phyloP scores from a whole-genome alignment of 2,329 filamentous ascomycete species.

The Colletotrichum melonis region DNA sequence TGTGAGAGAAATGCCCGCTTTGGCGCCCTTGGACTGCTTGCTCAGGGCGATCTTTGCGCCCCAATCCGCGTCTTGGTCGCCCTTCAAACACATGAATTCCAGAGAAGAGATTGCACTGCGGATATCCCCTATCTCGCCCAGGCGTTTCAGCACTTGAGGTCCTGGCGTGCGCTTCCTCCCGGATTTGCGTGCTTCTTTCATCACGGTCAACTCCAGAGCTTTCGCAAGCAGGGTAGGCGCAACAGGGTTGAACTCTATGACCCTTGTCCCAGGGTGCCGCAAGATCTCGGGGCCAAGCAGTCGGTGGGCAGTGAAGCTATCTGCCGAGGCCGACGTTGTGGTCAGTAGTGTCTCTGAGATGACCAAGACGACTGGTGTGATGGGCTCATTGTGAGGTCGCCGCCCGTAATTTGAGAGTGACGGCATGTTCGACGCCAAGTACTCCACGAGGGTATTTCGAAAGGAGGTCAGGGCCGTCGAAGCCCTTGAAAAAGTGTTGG shows the following conservation, averaged over 20 bases:
- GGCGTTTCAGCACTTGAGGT: slow-evolving; percentile 78
- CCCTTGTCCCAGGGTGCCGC: slow-evolving; percentile 79
- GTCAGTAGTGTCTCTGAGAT: slow-evolving; percentile 92
- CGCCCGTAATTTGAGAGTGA: slow-evolving; percentile 60
- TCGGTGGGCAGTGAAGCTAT: slow-evolving; percentile 93
- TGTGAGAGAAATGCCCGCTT: slow-evolving; percentile 72
- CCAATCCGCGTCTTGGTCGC: slow-evolving; percentile 80
- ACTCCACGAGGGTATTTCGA: slow-evolving; percentile 79
- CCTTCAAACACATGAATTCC: slow-evolving; percentile 90
- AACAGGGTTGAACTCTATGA: slow-evolving; percentile 94
- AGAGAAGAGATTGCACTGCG: slow-evolving; percentile 91
- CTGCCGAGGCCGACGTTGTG: slow-evolving; percentile 84
- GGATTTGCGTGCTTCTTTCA: slow-evolving; percentile 86
- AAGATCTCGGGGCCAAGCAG: slow-evolving; percentile 88
- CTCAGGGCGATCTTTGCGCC: slow-evolving; percentile 78
- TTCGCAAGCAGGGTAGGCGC: slow-evolving; percentile 88
- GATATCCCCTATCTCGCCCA: slow-evolving; percentile 91
- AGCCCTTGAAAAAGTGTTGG: slow-evolving; percentile 76
- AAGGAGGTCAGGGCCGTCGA: slow-evolving; percentile 77
- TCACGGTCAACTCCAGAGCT: slow-evolving; percentile 82
- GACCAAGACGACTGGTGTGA: slow-evolving; percentile 85
- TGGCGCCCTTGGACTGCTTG: slow-evolving; percentile 72
- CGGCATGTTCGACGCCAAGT: slow-evolving; percentile 75
- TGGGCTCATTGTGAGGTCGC: slow-evolving; percentile 54
- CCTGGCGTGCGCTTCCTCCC: slow-evolving; percentile 81